Base-by-base conservation (phyloP, 2,329 filamentous ascomycete species). In the Fusarium anguioides region DNA sequence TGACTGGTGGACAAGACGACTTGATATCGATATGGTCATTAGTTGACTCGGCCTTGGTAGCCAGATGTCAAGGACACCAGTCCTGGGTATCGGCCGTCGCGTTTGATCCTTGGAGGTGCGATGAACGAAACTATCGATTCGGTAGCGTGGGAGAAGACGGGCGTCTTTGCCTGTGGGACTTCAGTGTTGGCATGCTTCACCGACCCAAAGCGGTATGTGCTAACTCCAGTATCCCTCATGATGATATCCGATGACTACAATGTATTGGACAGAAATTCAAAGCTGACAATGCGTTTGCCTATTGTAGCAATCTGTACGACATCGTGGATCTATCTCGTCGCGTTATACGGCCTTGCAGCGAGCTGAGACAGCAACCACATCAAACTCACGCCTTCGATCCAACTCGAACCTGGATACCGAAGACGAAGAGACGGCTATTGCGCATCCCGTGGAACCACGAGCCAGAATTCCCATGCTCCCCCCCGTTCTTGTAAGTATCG, bases 101-200 rank as follows among this genome's bases (percentile, higher is more conserved):
- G 5, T 99, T 98, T 76, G 96, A 99, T 76, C 94, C 94, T 0
- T 99, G 96, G 96, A 87, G 94, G 66, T 99, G 96, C 75, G 96
- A 99, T 75, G 93, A 97, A 75, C 89, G 91, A 71, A 98, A 93
- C 72, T 99, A 99, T 79, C 88, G 96, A 3, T 97, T 99, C 73
- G 96, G 96, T 27, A 97, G 93, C 73, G 95, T 99, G 1, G 96
- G 95, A 15, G 95, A 98, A 76, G 96, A 99, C 76, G 93, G 94
- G 72, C 86, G 94, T 57, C 82, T 99, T 18, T 87, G 97, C 60
- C 82, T 99, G 14, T 99, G 96, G 96, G 96, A 99, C 81, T 99
- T 99, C 77, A 97, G 91, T 69, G 93, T 97, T 39, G 94, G 94
- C 71, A 98, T 98, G 95, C 84, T 99, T 72, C 92, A 96, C 78